Conservation (phyloP, 1,284 basidiomycete genomes). For the Malassezia arunalokei region DNA sequence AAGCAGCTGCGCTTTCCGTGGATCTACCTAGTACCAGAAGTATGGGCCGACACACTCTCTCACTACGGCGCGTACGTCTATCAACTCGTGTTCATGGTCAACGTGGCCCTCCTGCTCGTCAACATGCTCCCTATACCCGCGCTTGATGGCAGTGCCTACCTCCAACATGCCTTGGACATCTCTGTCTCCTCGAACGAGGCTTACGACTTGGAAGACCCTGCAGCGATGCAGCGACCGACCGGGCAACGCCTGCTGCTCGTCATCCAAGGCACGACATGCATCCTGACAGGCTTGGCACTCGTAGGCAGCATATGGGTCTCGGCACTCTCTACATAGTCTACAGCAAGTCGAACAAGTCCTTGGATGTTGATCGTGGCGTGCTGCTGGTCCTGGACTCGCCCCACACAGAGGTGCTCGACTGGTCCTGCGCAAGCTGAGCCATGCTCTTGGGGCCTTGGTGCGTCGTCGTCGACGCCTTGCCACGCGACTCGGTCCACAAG, state of each 20-base stretch:
- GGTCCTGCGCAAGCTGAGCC: slow-evolving; percentile 45
- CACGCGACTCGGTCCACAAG: slow-evolving; percentile 73
- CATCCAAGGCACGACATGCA: not conserved
- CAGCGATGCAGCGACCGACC: not conserved
- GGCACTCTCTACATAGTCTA: slow-evolving; percentile 4
- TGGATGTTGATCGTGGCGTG: not conserved
- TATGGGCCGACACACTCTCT: not conserved
- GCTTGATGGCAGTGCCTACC: slow-evolving; percentile 12
- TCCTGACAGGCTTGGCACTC: not conserved
- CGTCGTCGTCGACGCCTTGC: slow-evolving; percentile 35
- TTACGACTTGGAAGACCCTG: not conserved
- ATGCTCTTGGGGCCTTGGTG: slow-evolving; percentile 29
- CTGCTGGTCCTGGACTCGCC: not conserved
- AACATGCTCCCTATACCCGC: slow-evolving; percentile 19
- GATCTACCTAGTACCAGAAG: not conserved
- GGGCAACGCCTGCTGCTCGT: too few relatives aligned
- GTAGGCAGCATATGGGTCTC: not conserved
- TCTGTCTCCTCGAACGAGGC: not conserved
- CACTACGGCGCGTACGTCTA: not conserved
- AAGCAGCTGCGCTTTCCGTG: not conserved
- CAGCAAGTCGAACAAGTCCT: slow-evolving; percentile 16
- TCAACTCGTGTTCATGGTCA: slow-evolving; percentile 2
- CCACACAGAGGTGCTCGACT: slow-evolving; percentile 20
- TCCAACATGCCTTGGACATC: not conserved
- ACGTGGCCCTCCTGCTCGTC: slow-evolving; percentile 12